Evolutionary conservation across 2,329 filamentous ascomycete species (phyloP), one percentile per base, ranked within the genome.

Genomic region (Aspergillus sp.): DNA sequence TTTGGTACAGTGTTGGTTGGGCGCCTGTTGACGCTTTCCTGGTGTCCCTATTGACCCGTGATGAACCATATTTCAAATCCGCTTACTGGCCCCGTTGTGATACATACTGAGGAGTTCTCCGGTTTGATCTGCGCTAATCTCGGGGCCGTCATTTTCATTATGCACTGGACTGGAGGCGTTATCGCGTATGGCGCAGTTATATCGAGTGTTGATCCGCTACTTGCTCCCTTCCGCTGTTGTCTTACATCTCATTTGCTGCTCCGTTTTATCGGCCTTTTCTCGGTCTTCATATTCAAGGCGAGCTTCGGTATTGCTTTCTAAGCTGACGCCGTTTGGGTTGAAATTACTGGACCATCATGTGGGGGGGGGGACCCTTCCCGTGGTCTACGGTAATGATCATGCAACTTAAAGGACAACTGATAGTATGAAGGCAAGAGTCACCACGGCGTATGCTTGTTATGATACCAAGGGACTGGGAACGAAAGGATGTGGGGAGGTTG

Each of bases 391-490:
- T 36, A 26, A 30, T 38, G 30, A 6, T 8, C 26, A 9, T 13
- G 3, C 12, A n/a, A 48, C 5, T 20, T 34, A 11, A 4, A 34
- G 24, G 22, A 3, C 45, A 36, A 12, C 12, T 20, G 13, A 45
- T 24, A 45, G 22, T 17, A 39, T 17, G 32, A 53, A 45, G 41
- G 15, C 18, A 44, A 13, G 39, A 17, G 20, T 12, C 8, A 36
- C 20, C 22, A 24, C 22, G n/a, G 17, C 12, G 6, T 36, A 26
- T 20, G 12, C 50, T 42, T 13, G 3, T 34, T 41, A 26, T 36
- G 34, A 30, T 17, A 30, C 38, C 45, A 49, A 47, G 48, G 56
- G 58, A 52, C 49, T 41, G 43, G 57, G 48, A 53, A 56, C 15
- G 36, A 22, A 17, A 30, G 34, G 22, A 48, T 30, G 26, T 9